Conservation (phyloP, 2,329 filamentous ascomycete species). For the Curvularia eragrostidis region DNA sequence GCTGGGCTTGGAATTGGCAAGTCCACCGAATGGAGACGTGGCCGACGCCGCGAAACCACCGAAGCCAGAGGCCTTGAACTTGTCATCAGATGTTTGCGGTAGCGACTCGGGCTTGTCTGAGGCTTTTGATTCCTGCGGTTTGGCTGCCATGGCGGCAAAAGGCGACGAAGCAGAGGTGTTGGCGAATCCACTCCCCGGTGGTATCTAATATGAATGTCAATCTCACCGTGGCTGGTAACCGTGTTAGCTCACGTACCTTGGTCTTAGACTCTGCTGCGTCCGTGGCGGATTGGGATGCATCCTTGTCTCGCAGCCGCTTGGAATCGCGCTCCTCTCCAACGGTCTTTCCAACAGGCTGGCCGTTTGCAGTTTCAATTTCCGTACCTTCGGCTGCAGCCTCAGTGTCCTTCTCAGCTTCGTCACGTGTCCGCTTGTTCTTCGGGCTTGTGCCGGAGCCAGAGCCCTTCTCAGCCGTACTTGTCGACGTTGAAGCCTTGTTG, state of each 20-base stretch:
- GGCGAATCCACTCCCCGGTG: constrained; percentile 52
- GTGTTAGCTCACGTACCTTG: constrained; percentile 28
- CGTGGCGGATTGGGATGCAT: constrained; percentile 27
- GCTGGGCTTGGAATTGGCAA: constrained; percentile 23
- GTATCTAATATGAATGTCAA: constrained; percentile 36
- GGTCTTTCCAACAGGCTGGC: constrained; percentile 23
- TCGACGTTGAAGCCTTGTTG: constrained; percentile 16
- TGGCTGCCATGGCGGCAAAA: constrained; percentile 54
- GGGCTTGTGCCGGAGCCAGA: constrained; percentile 47
- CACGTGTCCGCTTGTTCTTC: constrained; percentile 58
- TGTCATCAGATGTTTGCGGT: constrained; percentile 52
- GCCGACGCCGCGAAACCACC: constrained; percentile 51
- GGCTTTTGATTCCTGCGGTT: constrained; percentile 39
- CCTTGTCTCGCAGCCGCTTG: constrained; percentile 48
- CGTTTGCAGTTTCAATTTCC: constrained; percentile 23
- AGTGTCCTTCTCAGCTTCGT: constrained; percentile 34
- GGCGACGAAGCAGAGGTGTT: constrained; percentile 57
- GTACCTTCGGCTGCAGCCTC: constrained; percentile 17
- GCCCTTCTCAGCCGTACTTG: constrained; percentile 14
- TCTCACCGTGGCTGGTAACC: neutral
- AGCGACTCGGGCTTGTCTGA: constrained; percentile 27
- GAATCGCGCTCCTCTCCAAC: constrained; percentile 41
- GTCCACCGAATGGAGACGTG: constrained; percentile 47
- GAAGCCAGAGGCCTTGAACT: constrained; percentile 61
- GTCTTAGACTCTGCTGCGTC: constrained; percentile 28